Evolutionary conservation across 208 protist genomes (phyloP), one percentile per base, ranked within the genome.

Genomic region (Wallacemonas sp.): DNA sequence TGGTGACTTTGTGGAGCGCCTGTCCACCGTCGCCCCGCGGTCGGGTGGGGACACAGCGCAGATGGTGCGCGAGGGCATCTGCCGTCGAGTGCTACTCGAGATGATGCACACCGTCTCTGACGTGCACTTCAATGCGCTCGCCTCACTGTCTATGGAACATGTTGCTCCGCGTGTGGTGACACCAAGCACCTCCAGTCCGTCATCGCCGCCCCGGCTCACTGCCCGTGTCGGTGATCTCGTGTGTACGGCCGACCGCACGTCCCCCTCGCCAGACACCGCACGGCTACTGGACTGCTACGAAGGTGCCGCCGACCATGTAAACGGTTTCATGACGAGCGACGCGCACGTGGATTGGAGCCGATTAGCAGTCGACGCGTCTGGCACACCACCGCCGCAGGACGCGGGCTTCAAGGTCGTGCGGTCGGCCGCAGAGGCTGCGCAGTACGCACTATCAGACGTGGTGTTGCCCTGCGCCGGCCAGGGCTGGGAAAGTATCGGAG

Each of bases 71-170:
- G 83, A 94, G 54, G 60, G 63, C 13, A 61, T 94, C 57, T 66
- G 72, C 21, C 82, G 76, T 19, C 59, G 74, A 34, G 60, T 95
- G 24, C 34, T 92, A 37, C 77, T 79, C 36, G 85, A 95, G 57
- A 85, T 81, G 38, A 45, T 95, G 58, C 82, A 78, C 52, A 78
- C 76, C 21, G 68, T 91, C 19, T 75, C 81, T 26, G 84, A 92
- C 36, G 84, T 92, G 50, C 75, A 87, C 71, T 95, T 92, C 70
- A 95, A 95, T 71, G 81, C 86, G 2, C 32, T 85, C 39, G 78
- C 86, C 21, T 95, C 89, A 1, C 53, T 91, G 22, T 57, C 50
- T 3, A 26, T 57, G 29, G 50, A 57, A 10, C 50, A 57, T 32
- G 50, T 57, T n/a, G 30, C 50, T 6, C 50, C 38, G 5, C 50